These are phyloP conservation scores for Mediolabrus comicus DNA, from an alignment of 108 stramenopile species.

Conservation along the genomic window DNA sequence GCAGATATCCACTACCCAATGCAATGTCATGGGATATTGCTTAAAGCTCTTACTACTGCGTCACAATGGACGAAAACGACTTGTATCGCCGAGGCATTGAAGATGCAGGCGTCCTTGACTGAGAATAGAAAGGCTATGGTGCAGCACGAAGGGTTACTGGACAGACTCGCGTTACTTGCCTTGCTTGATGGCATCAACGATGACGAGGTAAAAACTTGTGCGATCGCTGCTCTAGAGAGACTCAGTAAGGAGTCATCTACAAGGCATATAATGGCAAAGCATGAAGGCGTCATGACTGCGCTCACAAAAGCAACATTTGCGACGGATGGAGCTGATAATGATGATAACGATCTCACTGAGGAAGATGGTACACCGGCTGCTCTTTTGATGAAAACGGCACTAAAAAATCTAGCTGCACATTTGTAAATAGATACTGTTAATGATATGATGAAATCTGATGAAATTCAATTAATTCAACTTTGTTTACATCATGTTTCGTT, in stretches of 20 bases:
- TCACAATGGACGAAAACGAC: slow-evolving; percentile 51
- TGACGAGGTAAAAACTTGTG: slow-evolving; percentile 44
- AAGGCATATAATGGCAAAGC: slow-evolving; percentile 28
- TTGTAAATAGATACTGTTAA: background rate
- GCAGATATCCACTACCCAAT: slow-evolving; percentile 43
- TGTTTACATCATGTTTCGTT: background rate
- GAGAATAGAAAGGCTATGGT: slow-evolving; percentile 44
- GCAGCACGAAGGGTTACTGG: slow-evolving; percentile 37
- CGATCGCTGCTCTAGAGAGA: slow-evolving; percentile 33
- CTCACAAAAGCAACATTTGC: slow-evolving; percentile 44
- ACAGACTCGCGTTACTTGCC: slow-evolving; percentile 36
- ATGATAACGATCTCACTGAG: slow-evolving; percentile 3
- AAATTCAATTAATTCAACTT: background rate
- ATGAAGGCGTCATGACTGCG: slow-evolving; percentile 48
- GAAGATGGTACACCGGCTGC: slow-evolving; percentile 9
- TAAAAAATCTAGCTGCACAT: slow-evolving; percentile 26
- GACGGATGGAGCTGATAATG: slow-evolving; percentile 5
- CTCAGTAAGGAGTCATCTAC: slow-evolving; percentile 33
- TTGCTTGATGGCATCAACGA: slow-evolving; percentile 41
- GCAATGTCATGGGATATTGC: slow-evolving; percentile 24
- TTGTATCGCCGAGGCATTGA: slow-evolving; percentile 44
- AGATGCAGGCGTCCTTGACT: slow-evolving; percentile 32
- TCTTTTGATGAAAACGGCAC: slow-evolving; percentile 37
- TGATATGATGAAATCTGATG: background rate
- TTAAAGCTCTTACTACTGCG: slow-evolving; percentile 34